Percentiles rank a stretch among this genome's conserved stretches.
These are phyloP conservation scores for Cercospora berteroae DNA, from an alignment of 2,329 filamentous ascomycete genomes.

Conservation along the genomic window DNA sequence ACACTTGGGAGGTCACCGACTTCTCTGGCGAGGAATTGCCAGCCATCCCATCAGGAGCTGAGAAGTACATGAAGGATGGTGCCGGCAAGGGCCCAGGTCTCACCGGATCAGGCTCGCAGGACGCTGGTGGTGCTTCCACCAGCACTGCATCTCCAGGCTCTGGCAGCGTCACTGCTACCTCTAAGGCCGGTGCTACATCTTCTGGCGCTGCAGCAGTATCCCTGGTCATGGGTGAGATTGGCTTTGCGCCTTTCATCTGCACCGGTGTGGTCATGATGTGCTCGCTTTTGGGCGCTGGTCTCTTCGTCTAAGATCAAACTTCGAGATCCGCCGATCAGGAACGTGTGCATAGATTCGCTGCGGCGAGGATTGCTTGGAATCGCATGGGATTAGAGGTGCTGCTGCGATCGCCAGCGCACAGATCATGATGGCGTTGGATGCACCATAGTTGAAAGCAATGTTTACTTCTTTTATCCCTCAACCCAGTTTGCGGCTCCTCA, in stretches of 20 bases:
- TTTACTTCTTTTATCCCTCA: background rate
- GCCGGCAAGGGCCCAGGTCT: slow-evolving; percentile 59
- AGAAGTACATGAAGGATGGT: slow-evolving; percentile 57
- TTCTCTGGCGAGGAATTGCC: slow-evolving; percentile 51
- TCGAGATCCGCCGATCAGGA: too few species aligned
- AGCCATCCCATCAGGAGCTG: slow-evolving; percentile 55
- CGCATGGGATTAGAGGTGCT: background rate
- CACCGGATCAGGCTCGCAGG: slow-evolving; percentile 55
- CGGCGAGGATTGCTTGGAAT: background rate
- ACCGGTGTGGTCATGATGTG: slow-evolving; percentile 53
- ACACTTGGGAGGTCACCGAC: slow-evolving; percentile 57
- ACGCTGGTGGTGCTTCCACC: slow-evolving; percentile 51
- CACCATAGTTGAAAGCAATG: background rate
- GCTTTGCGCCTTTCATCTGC: slow-evolving; percentile 52
- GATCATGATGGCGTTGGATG: slow-evolving; percentile 2
- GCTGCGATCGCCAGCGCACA: background rate
- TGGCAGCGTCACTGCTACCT: slow-evolving; percentile 46
- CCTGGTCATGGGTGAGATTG: slow-evolving; percentile 47
- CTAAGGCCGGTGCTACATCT: slow-evolving; percentile 39
- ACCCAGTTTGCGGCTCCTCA: background rate
- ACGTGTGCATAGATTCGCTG: background rate
- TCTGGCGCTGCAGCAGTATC: slow-evolving; percentile 43
- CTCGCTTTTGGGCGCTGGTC: slow-evolving; percentile 53
- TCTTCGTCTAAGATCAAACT: slow-evolving; percentile 36
- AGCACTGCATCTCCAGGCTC: slow-evolving; percentile 52